Evolutionary conservation across 2,329 filamentous ascomycete genomes (phyloP).

Genomic region (Zymoseptoria passerinii): DNA sequence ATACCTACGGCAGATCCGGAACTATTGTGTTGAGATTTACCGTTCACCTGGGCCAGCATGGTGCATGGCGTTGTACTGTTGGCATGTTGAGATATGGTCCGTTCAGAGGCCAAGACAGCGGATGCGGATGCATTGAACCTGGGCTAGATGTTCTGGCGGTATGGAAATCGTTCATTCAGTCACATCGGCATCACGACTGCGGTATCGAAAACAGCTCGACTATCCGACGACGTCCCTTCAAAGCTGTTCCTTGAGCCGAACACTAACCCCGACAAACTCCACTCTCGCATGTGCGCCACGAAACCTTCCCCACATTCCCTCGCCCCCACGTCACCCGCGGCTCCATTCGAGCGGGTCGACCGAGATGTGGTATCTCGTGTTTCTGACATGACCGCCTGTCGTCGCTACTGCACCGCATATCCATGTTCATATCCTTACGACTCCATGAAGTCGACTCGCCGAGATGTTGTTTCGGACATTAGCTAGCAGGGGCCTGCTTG

Average conservation of each 20-base stretch:
- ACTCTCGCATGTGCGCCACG: neutral
- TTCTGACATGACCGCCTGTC: neutral
- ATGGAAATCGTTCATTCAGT: neutral
- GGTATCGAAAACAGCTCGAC: neutral
- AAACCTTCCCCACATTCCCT: neutral
- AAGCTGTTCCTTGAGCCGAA: too few relatives aligned
- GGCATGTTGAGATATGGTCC: neutral
- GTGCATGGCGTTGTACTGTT: slow-evolving; percentile 9
- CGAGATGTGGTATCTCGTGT: neutral
- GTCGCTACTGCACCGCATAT: neutral
- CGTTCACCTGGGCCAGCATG: slow-evolving; percentile 12
- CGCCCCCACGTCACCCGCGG: neutral
- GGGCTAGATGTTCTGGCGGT: neutral
- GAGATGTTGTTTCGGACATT: slow-evolving; percentile 19
- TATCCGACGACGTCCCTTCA: neutral
- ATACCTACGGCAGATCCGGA: slow-evolving; percentile 1
- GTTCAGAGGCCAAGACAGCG: neutral
- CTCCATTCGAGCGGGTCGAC: neutral
- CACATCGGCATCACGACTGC: neutral
- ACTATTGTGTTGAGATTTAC: slow-evolving; percentile 13
- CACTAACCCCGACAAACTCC: neutral
- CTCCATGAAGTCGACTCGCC: slow-evolving; percentile 12
- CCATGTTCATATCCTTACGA: neutral
- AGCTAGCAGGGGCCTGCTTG: slow-evolving; percentile 14
- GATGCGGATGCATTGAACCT: neutral